Percentiles rank a stretch among this genome's conserved stretches.
phyloP scores from a whole-genome alignment of 352 stramenopile species.

The Phytophthora boehmeriae region DNA sequence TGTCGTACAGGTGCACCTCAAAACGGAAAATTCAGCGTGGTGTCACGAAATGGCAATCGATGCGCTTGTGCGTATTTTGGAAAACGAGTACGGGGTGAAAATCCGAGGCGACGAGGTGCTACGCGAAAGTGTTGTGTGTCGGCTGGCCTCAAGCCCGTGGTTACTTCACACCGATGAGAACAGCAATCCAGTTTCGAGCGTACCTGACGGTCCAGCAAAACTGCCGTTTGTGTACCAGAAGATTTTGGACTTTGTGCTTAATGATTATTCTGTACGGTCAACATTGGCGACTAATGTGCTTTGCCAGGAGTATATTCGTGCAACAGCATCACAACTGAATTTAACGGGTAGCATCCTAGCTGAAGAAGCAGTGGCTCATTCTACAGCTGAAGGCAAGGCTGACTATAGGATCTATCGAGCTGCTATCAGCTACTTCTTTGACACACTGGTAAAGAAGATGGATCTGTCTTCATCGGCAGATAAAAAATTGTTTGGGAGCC shows the following conservation, averaged over 20 bases:
- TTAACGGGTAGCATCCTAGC: not conserved
- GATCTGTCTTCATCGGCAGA: conserved; percentile 64
- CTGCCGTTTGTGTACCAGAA: conserved; percentile 69
- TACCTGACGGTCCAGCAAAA: conserved; percentile 27
- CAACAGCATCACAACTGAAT: conserved; percentile 36
- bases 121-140: conserved; percentile 71
- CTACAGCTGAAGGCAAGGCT: conserved; percentile 5
- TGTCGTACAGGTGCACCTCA: conserved; percentile 76
- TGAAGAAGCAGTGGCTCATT: conserved; percentile 1
- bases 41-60: conserved; percentile 77
- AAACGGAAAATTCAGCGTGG: conserved; percentile 60
- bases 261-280: conserved; percentile 54
- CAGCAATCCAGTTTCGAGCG: conserved; percentile 22
- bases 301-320: conserved; percentile 67
- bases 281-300: conserved; percentile 61
- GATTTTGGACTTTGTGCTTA: conserved; percentile 71
- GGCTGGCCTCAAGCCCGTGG: conserved; percentile 69
- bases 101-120: conserved; percentile 67
- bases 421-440: conserved; percentile 61
- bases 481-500: conserved; percentile 65
- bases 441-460: conserved; percentile 43
- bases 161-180: conserved; percentile 55
- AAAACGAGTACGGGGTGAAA: conserved; percentile 76
- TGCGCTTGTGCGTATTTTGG: conserved; percentile 69
- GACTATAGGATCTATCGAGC: conserved; percentile 47